Percentiles rank a stretch among this genome's conserved stretches.
These are phyloP conservation scores for Daldinia sp. DNA, from an alignment of 2,329 filamentous ascomycete genomes.

Conservation along the genomic window DNA sequence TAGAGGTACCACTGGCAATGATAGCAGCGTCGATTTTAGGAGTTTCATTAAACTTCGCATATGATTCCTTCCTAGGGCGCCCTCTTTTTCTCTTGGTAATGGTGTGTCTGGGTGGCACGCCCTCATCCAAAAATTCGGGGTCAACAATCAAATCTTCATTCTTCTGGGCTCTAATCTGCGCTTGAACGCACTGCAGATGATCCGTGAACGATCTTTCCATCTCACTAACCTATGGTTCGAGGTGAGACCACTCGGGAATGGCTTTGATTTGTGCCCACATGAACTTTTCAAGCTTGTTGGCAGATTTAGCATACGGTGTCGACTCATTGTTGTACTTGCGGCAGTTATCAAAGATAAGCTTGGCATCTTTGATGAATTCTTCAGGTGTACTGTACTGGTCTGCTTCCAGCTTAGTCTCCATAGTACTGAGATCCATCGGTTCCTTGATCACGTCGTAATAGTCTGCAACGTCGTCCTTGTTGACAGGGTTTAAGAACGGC, in stretches of 20 bases:
- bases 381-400: conserved; percentile 92
- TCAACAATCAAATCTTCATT: not conserved
- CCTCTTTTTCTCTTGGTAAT: not conserved
- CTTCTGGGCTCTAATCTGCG: not conserved
- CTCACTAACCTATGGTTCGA: conserved; percentile 54
- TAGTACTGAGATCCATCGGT: conserved; percentile 94
- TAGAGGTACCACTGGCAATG: no score
- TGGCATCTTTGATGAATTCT: conserved; percentile 89
- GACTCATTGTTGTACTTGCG: conserved; percentile 95
- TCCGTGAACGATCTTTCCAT: conserved; percentile 1
- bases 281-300: conserved; percentile 90
- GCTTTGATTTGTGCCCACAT: conserved; percentile 95
- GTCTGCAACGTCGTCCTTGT: conserved; percentile 94
- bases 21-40: no score
- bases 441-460: conserved; percentile 99
- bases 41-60: no score
- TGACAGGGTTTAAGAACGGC: conserved; percentile 95
- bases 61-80: not conserved
- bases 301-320: conserved; percentile 93
- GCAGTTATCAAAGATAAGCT: conserved; percentile 93
- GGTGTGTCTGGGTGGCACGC: not conserved
- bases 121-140: not conserved
- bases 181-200: not conserved
- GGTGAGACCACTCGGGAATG: conserved; percentile 88
- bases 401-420: conserved; percentile 94